Percentiles rank a stretch among this genome's conserved stretches.
Evolutionary conservation across 202 grass and related monocot species (phyloP).

Genomic region (Carex sylvatica): DNA sequence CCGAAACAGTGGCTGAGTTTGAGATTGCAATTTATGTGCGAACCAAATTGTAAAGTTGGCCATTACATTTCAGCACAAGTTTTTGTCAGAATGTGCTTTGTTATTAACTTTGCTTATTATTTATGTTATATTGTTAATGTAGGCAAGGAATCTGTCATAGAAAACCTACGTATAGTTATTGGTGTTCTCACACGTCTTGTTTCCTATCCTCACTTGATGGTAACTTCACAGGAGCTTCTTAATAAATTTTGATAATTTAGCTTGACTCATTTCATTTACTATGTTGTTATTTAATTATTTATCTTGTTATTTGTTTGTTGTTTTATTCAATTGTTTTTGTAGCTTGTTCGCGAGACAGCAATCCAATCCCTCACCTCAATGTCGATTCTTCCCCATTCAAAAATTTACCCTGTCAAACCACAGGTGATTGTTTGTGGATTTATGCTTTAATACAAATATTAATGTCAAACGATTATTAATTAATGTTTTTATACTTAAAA

Average conservation of each 20-base stretch:
- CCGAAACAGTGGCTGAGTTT: neutral
- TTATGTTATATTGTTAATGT: constrained; percentile 19
- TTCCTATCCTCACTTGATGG: constrained; percentile 89
- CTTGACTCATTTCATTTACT: constrained; percentile 14
- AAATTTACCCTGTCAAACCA: constrained; percentile 67
- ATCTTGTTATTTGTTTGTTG: constrained; percentile 27
- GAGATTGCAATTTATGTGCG: neutral
- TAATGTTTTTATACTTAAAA: constrained; percentile 23
- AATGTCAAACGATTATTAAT: constrained; percentile 8
- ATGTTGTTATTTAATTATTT: constrained; percentile 16
- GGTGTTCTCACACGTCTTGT: constrained; percentile 53
- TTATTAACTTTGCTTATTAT: neutral
- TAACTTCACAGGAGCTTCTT: constrained; percentile 28
- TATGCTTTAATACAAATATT: neutral
- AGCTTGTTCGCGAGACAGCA: constrained; percentile 92
- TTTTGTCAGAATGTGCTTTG: constrained; percentile 8
- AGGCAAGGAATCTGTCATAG: constrained; percentile 74
- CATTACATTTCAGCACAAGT: neutral
- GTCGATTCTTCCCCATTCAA: constrained; percentile 79
- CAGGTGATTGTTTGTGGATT: constrained; percentile 40
- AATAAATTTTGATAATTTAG: neutral
- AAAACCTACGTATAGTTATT: constrained; percentile 70
- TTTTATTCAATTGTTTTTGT: constrained; percentile 28
- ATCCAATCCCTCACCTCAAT: constrained; percentile 83
- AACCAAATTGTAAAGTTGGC: neutral